Base-by-base conservation (phyloP, 805 yeast species). In the Ogataea saltuana region DNA sequence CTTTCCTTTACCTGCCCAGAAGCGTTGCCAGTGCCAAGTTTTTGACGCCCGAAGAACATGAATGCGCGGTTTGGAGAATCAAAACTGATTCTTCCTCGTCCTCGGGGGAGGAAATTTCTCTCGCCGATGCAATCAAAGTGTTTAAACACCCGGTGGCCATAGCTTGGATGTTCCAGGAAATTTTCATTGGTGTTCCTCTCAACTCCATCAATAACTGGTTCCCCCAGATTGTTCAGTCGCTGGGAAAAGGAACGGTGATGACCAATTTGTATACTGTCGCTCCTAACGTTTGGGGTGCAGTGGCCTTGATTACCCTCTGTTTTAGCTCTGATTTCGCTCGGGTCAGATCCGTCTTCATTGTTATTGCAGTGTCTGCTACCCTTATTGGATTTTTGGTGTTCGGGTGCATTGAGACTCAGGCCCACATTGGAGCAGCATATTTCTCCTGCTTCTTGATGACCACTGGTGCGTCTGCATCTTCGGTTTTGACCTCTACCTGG, bases 401-500 rank as follows among this genome's bases (percentile, higher is more conserved):
- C 52, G 74, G 76, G 11, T 65, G 69, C 41, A 65, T 74, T 46
- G 77, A 74, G 46, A 63, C 67, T 11, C 50, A 63, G 22, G 12
- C 43, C 3, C 67, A 72, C 45, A 26, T 64, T 23, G 58, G 55
- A 12, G 54, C 40, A 18, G 56, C 54, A 2, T 54, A 53, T 34
- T 54, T 54, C 31, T 39, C 51, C 9, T 51, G 56, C 32, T 54
- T 56, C 36, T 33, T 56, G 21, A 73, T 74, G 76, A 70, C 75
- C 4, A 69, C 77, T 9, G 78, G 79, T 18, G 67, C 72, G 7
- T 63, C 73, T 4, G 73, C 76, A 9, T 69, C 76, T 2, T 73
- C 78, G 3, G 78, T 74, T 4, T 56, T 74, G 32, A 70, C 74
- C 1, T 72, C 77, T 1, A 70, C 78, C 1, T 74, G 78, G 79